These are phyloP conservation scores for Neonothopanus nambi DNA, from an alignment of 1,284 basidiomycete species.

Conservation along the genomic window DNA sequence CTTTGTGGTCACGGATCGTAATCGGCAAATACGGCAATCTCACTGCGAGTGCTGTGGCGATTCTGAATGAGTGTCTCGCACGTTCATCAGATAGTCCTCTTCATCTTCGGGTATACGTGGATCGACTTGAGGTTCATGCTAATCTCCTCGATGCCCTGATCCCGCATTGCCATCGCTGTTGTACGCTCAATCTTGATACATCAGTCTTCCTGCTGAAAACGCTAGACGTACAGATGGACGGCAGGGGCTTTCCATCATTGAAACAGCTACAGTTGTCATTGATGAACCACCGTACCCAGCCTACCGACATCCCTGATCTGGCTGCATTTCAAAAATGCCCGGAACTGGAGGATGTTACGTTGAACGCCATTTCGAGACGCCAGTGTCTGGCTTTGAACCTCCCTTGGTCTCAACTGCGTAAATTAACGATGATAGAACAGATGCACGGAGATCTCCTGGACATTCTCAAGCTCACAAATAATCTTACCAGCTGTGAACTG, in stretches of 20 bases:
- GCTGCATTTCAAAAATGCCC: conserved; percentile 8
- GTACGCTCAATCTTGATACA: conserved; percentile 4
- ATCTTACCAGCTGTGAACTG: conserved; percentile 3
- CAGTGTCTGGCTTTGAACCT: conserved; percentile 5
- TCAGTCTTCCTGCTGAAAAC: conserved; percentile 10
- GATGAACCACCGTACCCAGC: not conserved
- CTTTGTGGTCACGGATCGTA: conserved; percentile 4
- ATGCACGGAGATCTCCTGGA: conserved; percentile 7
- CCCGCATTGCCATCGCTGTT: conserved; percentile 6
- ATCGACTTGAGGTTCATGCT: conserved; percentile 8
- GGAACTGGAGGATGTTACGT: conserved; percentile 6
- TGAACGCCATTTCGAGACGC: conserved; percentile 3
- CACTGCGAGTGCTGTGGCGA: conserved; percentile 1
- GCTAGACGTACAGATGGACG: conserved; percentile 5
- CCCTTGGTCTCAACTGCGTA: conserved; percentile 8
- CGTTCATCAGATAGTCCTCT: not conserved
- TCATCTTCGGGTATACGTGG: conserved; percentile 3
- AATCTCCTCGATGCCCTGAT: conserved; percentile 10
- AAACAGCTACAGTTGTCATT: not conserved
- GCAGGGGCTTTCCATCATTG: not conserved
- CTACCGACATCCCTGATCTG: conserved; percentile 1
- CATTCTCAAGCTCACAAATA: conserved; percentile 4
- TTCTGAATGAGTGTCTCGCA: not conserved
- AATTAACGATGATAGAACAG: conserved; percentile 1
- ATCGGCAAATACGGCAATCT: not conserved